Conservation (phyloP, 2,329 filamentous ascomycete species). For the Aspergillus thermomutatus region DNA sequence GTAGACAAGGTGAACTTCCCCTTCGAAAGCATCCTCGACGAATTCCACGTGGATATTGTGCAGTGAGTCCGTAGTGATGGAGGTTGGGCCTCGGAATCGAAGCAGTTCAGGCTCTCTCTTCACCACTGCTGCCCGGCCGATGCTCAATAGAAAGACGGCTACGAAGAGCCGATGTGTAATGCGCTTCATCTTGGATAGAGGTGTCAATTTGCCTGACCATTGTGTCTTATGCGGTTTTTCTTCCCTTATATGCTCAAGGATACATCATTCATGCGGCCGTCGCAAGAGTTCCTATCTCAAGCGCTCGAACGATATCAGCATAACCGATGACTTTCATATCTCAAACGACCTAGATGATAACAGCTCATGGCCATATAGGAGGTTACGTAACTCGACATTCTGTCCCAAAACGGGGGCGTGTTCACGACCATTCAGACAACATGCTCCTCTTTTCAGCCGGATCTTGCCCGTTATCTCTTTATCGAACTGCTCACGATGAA, state of each 20-base stretch:
- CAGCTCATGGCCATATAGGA: background rate
- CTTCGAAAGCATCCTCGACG: conserved; percentile 38
- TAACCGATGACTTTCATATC: background rate
- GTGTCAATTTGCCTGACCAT: background rate
- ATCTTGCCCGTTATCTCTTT: background rate
- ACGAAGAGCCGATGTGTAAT: background rate
- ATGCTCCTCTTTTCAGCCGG: background rate
- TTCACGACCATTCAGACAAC: background rate
- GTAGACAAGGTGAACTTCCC: conserved; percentile 44
- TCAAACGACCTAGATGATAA: background rate
- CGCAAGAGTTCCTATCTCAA: too few relatives aligned
- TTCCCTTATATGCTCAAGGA: too few relatives aligned
- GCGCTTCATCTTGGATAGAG: background rate
- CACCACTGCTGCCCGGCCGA: background rate
- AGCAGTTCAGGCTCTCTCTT: conserved; percentile 6
- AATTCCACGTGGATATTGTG: conserved; percentile 51
- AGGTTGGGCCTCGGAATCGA: conserved; percentile 30
- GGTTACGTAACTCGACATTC: background rate
- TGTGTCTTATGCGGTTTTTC: too few relatives aligned
- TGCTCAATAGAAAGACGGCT: conserved; percentile 2
- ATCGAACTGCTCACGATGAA: too few relatives aligned
- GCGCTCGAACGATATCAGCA: background rate
- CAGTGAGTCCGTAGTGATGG: conserved; percentile 39
- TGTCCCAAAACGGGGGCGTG: background rate
- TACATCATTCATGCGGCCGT: too few relatives aligned